Evolutionary conservation across 2,329 filamentous ascomycete species (phyloP), one percentile per base, ranked within the genome.

Genomic region (Thelonectria discophora): DNA sequence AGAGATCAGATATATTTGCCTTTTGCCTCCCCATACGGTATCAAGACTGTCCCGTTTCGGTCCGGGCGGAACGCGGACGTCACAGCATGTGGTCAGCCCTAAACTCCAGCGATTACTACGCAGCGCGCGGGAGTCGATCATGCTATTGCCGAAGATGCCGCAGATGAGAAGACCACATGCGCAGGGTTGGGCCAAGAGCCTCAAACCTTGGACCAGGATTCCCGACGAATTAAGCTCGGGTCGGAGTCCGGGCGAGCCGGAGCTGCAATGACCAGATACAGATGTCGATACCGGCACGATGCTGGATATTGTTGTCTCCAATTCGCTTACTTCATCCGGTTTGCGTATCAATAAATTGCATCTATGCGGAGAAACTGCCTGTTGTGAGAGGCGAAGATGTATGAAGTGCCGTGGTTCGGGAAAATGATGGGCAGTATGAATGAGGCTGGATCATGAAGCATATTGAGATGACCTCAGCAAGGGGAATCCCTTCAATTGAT

Each of bases 81-180:
- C 61, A 60, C 58, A 64, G 40, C 50, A 49, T 62, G 50, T 49
- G 32, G 48, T 53, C 58, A 60, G 62, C 55, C 53, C 56, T 56
- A 45, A 60, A 55, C 47, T 47, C 45, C 45, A 50, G 54, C 55
- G 27, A 66, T 58, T 51, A 45, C 55, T 20, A 40, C 53, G 34
- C 13, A 15, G 15, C 21, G 21, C 34, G 43, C 18, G 50, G 45
- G 54, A 48, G 40, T 49, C 54, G 54, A 24, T 39, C 24, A 52
- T 34, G 17, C 49, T 62, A 45, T 56, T 42, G 21, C 68, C 68
- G 68, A 70, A 42, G 53, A 49, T 70, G 53, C 68, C 68, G 68
- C 62, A 15, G 6, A 34, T 21, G 47, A n/a, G 6, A 34, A 30
- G 47, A n/a, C 40, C 18, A 43, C 40, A 5, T 43, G 18, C n/a